Base-by-base conservation (phyloP, 805 yeast species). In the Hanseniaspora jakobsenii region DNA sequence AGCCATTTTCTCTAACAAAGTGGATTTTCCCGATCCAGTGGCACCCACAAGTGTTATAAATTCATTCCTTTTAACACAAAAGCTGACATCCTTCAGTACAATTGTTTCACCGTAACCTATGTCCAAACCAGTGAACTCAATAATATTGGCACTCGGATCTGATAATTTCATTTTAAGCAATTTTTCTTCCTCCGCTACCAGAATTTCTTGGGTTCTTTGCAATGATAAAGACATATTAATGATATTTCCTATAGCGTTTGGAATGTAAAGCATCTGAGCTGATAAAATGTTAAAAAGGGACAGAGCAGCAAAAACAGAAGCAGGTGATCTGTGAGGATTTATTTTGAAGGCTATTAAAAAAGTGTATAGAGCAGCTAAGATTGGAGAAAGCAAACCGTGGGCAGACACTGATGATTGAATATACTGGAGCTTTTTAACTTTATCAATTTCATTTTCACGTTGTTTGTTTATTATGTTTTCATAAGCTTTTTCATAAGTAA, bases 401-500 rank as follows among this genome's bases (percentile, higher is more conserved):
- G 94, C 78, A 44, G 78, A 73, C 37, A 79, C 59, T 17, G 69
- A 22, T 3, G 43, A 36, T 24, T 38, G 48, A 27, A 74, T 58
- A 34, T 77, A 66, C 54, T 81, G 87, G 66, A 84, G 72, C 43
- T 63, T 66, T 50, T 76, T 69, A 48, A 87, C 70, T 40, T 67
- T 65, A 3, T 55, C 52, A 71, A 82, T 77, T 61, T 86, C 96
- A 17, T 64, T 55, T 0, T 56, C 53, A 57, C 96, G 72, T 22
- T 73, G 66, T 10, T 66, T 68, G 13, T 73, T 55, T 28, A 87
- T 70, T 42, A 70, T 64, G 8, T 68, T 59, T 44, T 69, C 68
- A 57, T 84, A 87, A 1, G 95, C 86, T 26, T 67, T 68, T 62
- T 87, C 96, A 95, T 95, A 87, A 1, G 93, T 82, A 58, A 86